Evolutionary conservation across 495 filamentous ascomycete genomes (phyloP).

Genomic region (Tetracladium marchalianum): DNA sequence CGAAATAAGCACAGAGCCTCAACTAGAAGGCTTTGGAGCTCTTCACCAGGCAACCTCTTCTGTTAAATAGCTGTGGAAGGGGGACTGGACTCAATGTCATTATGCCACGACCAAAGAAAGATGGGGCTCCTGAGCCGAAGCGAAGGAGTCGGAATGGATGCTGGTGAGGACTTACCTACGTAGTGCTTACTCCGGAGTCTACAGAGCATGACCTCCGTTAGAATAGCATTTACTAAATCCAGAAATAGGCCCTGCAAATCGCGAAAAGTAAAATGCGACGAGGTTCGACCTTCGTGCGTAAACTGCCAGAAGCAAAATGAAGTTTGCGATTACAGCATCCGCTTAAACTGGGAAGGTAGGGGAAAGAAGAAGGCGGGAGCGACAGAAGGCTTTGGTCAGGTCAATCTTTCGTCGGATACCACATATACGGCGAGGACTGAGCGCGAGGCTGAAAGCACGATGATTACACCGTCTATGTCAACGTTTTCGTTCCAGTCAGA

Average conservation of each 20-base stretch:
- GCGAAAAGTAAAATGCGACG: conserved; percentile 81
- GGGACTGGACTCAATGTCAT: conserved; percentile 9
- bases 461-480: no score
- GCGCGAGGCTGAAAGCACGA: no score
- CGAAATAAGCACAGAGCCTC: no score
- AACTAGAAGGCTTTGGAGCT: no score
- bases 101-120: conserved; percentile 60
- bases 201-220: not conserved
- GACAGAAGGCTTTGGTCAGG: not conserved
- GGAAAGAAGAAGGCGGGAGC: conserved; percentile 29
- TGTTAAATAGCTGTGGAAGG: no score
- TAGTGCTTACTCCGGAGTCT: not conserved
- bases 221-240: not conserved
- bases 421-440: not conserved
- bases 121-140: conserved; percentile 58
- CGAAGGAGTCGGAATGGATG: conserved; percentile 74
- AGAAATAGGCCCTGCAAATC: conserved; percentile 66
- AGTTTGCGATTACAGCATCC: conserved; percentile 76
- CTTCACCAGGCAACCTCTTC: no score
- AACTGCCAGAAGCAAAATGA: conserved; percentile 73
- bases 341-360: conserved; percentile 76
- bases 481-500: no score
- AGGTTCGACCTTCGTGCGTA: conserved; percentile 66
- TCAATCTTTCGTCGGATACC: conserved; percentile 11
- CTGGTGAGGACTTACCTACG: conserved; percentile 60